These are phyloP conservation scores for Baudoinia panamericana DNA, from an alignment of 495 filamentous ascomycete genomes.

Conservation along the genomic window DNA sequence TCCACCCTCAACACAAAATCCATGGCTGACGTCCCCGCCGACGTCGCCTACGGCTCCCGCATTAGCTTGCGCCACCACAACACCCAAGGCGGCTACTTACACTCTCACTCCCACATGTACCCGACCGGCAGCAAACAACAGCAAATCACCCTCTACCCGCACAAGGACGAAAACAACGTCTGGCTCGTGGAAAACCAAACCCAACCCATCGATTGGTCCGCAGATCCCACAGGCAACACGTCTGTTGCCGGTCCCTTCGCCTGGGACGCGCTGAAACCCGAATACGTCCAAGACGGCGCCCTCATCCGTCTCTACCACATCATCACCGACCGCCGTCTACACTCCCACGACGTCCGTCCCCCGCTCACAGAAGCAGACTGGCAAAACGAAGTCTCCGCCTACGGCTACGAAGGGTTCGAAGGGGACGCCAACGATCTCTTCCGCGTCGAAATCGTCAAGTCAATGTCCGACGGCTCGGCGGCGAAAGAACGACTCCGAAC, in stretches of 20 bases:
- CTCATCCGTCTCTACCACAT: constrained; percentile 72
- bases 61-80: constrained; percentile 83
- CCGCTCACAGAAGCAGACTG: constrained; percentile 94
- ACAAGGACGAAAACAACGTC: constrained; percentile 97
- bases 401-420: constrained; percentile 92
- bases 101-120: constrained; percentile 96
- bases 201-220: constrained; percentile 34
- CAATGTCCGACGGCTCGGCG: constrained; percentile 63
- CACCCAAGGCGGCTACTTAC: constrained; percentile 93
- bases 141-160: constrained; percentile 93
- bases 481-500: constrained; percentile 81
- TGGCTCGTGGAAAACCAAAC: constrained; percentile 93
- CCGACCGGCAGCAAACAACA: constrained; percentile 95
- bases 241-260: constrained; percentile 66
- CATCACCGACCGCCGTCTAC: constrained; percentile 71
- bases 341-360: constrained; percentile 96
- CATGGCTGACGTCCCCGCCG: constrained; percentile 89
- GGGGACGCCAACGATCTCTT: constrained; percentile 95
- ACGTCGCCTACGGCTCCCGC: constrained; percentile 78
- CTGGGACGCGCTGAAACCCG: constrained; percentile 62
- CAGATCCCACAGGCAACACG: constrained; percentile 56
- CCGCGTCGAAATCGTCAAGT: constrained; percentile 86
- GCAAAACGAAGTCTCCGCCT: constrained; percentile 97
- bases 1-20: constrained; percentile 89
- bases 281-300: constrained; percentile 65